Base-by-base conservation (phyloP, 148 eudicot species). In the Salicornia ramosissima region DNA sequence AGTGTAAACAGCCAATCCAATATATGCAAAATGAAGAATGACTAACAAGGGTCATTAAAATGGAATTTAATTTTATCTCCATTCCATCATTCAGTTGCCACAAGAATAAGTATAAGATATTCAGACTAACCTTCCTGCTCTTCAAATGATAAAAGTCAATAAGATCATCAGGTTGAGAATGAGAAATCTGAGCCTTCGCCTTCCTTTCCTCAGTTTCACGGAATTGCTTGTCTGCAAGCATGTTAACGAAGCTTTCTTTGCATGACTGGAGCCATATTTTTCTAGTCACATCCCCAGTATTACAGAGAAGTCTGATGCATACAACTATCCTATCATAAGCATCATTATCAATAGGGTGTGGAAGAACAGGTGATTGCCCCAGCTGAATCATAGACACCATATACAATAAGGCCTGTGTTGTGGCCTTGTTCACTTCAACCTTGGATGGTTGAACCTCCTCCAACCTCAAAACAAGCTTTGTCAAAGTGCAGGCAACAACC, bases 71-170 rank as follows among this genome's bases (percentile, higher is more conserved):
- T 42, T 25, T 12, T 22, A 56, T 10, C 31, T 33, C 1, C 2
- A 60, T n/a, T 60, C 42, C 15, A 60, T 13, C 24, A 31, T 33
- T 0, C 43, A 58, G 24, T 55, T 21, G 50, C 19, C 18, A 34
- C 52, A 46, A 21, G 4, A 5, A 57, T 19, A 42, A 31, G 54
- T 26, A 62, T 19, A 21, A 28, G 11, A 51, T 51, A 47, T 25
- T 62, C 50, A 34, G 57, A 45, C 75, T 67, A 75, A 92, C 98
- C 98, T 88, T 92, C 72, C 96, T 84, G 80, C 94, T 92, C 90
- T 92, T 90, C 81, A 90, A 76, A 72, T 92, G 98, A 83, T 92
- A 92, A 81, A 92, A 92, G 67, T 92, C 98, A 68, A 92, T 92
- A 63, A 90, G 96, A 69, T 92, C 98, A 83, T 92, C 98, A 54